Percentiles rank a stretch among this genome's conserved stretches.
Conservation (phyloP, 768 basidiomycete species). For the Steccherinum ochraceum region DNA sequence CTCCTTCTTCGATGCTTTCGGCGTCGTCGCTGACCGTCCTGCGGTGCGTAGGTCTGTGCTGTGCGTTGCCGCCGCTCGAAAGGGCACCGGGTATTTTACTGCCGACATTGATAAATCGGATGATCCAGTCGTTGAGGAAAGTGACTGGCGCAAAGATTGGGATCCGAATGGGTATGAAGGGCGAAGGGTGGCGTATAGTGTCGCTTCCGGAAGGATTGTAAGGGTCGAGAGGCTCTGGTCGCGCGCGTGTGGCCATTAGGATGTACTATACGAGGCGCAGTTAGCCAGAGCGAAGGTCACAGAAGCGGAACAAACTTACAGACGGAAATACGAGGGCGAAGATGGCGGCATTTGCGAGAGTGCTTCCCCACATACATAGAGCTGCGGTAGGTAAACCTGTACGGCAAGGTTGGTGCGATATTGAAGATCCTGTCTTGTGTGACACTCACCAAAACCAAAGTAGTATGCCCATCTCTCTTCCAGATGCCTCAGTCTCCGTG, state of each 20-base stretch:
- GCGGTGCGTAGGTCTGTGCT: conserved; percentile 1
- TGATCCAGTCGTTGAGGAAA: conserved; percentile 66
- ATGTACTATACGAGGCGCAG: conserved; percentile 53
- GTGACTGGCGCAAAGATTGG: conserved; percentile 72
- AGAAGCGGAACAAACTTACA: conserved; percentile 36
- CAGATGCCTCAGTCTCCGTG: conserved; percentile 61
- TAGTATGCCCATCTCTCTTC: conserved; percentile 92
- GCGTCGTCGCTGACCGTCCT: conserved; percentile 34
- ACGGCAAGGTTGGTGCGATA: conserved; percentile 1
- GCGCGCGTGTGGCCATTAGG: conserved; percentile 77
- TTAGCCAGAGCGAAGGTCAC: not conserved
- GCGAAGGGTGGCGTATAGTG: conserved; percentile 58
- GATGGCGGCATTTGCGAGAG: conserved; percentile 72
- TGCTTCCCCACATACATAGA: conserved; percentile 66
- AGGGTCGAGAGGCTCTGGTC: conserved; percentile 70
- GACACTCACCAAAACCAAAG: conserved; percentile 63
- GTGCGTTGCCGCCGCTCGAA: conserved; percentile 8
- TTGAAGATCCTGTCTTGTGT: not conserved
- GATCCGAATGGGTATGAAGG: conserved; percentile 73
- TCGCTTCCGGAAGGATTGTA: conserved; percentile 53
- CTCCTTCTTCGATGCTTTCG: conserved; percentile 61
- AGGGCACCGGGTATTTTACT: conserved; percentile 15
- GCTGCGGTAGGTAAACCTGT: conserved; percentile 65
- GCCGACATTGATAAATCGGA: conserved; percentile 54
- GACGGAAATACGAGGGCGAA: conserved; percentile 80